Base-by-base conservation (phyloP, 2,329 filamentous ascomycete species). In the Colletotrichum aenigma region DNA sequence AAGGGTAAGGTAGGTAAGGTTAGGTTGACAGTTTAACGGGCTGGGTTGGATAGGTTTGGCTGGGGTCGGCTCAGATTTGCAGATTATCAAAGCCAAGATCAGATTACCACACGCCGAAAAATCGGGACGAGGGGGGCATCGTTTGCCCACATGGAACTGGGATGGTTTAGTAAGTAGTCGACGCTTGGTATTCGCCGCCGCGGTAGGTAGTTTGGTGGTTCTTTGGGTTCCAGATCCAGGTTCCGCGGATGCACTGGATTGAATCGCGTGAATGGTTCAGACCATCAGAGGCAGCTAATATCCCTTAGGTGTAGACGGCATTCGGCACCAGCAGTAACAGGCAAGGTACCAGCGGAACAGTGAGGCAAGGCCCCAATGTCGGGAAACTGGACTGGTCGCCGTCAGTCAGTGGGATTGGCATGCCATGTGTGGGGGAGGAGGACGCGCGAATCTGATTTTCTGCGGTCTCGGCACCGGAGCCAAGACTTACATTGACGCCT, bases 381-480 rank as follows among this genome's bases (percentile, higher is more conserved):
- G 52, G 52, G 24, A 24, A 56, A 56, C 55, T 28, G 26, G 55
- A 58, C 55, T 58, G 26, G 21, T 15, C 26, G 26, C 32, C n/a
- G 61, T 38, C 21, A 64, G 34, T 30, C 61, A 64, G 61, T 64
- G 61, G 24, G 61, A 38, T 36, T 68, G 62, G 68, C 65, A 64
- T 55, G 62, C 34, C 30, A 64, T 73, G 64, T 70, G 67, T 70
- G 36, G 66, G 62, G 66, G 64, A 60, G 66, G 64, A 60, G 16
- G 26, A 32, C 26, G 43, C 21, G 32, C 64, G 38, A 73, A 75
- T 68, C 69, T 26, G 64, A 65, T 75, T 64, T 55, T 58, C 70
- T 73, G 73, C 70, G 73, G 64, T 75, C 73, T 75, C 70, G 73
- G 73, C 70, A 68, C 43, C 56, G 43, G 24, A 62, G 72, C 72